Evolutionary conservation across 495 filamentous ascomycete species (phyloP), one percentile per base, ranked within the genome.

Genomic region (Venustampulla echinocandica): DNA sequence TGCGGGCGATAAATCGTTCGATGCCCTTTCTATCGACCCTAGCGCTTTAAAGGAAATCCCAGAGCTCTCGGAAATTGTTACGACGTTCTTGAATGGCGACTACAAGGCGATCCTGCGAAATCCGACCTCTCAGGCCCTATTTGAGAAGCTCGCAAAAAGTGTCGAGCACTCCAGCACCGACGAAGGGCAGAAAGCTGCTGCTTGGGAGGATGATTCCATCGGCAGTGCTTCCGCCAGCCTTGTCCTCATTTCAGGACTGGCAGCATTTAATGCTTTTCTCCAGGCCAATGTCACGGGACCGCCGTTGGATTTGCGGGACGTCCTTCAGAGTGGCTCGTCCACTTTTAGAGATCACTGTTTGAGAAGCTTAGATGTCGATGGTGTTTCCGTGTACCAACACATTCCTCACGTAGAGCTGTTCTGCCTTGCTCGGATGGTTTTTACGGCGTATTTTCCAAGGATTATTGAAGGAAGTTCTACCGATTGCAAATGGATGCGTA

Each of bases 241-340:
- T 17, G 43, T 55, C 10, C 25, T 58, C 1, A 37, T 59, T 14
- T 37, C 39, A 14, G 58, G 58, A n/a, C 47, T 61, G n/a, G 81
- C 82, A 1, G 81, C 87, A 0, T 69, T 96, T 17, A 74, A 85
- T 56, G 76, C 79, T n/a, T 97, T 97, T 61, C 62, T 96, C 17
- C 92, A 97, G 54, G 80, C 81, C 0, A 97, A 87, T 61, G 84
- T 96, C 42, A 96, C 92, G 11, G 92, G 92, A 0, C 93, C 58
- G 14, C 52, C 55, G 11, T 17, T 53, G 13, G 50, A 53, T 17
- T 48, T 52, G 21, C 47, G 58, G 23, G 44, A 51, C 32, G 49
- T 69, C 19, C 61, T 60, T 46, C 32, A 45, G 38, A 46, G 45
- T 44, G 40, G 32, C 51, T 4, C 59, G 59, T 0, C 18, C 3